Base-by-base conservation (phyloP, 768 basidiomycete genomes). In the Hypholoma sublateritium region DNA sequence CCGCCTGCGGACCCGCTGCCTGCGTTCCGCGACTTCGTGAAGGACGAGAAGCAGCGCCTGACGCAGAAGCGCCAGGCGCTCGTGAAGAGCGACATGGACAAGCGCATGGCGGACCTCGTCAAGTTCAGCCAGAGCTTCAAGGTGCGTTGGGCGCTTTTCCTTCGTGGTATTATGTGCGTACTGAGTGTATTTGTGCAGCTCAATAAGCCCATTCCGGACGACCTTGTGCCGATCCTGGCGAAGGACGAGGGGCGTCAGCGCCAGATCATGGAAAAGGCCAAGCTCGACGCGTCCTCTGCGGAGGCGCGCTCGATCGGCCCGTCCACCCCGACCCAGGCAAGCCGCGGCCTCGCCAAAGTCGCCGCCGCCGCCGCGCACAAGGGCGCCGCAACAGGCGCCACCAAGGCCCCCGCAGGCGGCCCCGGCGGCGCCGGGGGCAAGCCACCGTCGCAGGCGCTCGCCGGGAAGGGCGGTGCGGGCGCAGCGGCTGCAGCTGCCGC, bases 41-140 rank as follows among this genome's bases (percentile, higher is more conserved):
- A 89, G 1, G 87, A 84, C 63, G 97, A 98, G 75, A 91, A 89
- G 69, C 90, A 97, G 67, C 83, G 91, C 50, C 74, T 97, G 56
- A 89, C 91, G 44, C 89, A 93, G 75, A 96, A 95, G 82, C 85
- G 91, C 70, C 91, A 93, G 66, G 88, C 89, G 13, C 73, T 95
- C 44, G 85, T 87, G 50, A 95, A 95, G 81, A 90, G 81, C 66
- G 95, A 98, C 70, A 91, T 95, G 86, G 94, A 98, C 72, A 92
- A 91, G 68, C 87, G 91, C 59, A 85, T 97, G 78, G 90, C 93
- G 9, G 96, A 98, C 42, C 78, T 98, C 36, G 82, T 95, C 69
- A 91, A 91, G 72, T 99, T 98, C 73, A 93, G 93, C 61, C 82
- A 91, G 71, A 88, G 74, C 63, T 99, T 99, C 87, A 96, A 97